Base-by-base conservation (phyloP, 2,329 filamentous ascomycete species). In the Cryphonectria radicalis region DNA sequence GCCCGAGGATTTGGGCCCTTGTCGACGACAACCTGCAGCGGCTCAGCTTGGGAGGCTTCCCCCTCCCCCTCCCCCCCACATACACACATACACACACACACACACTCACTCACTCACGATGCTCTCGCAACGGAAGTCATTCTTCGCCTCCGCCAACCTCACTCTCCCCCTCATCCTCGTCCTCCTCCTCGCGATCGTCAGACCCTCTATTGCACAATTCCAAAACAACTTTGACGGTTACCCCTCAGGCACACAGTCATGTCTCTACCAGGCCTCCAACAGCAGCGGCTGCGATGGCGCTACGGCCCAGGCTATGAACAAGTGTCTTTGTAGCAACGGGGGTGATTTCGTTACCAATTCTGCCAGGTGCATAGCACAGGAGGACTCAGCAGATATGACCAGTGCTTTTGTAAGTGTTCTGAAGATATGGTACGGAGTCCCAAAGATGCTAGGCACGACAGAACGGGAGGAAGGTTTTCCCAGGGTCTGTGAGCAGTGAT, bases 251-350 rank as follows among this genome's bases (percentile, higher is more conserved):
- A 77, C 84, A 2, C 84, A 84, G 70, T 8, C 75, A 10, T 89
- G 87, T 71, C 78, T 88, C 1, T 77, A 81, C 73, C 64, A 79
- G 22, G 79, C 85, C 5, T 81, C 84, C 42, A 75, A 79, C 63
- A 43, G 71, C 28, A 82, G 82, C 22, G 74, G 77, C 5, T 89
- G 87, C 77, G 77, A 78, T 6, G 83, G 82, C 25, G 75, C 76
- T 28, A 81, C 81, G 0, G 79, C 81, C 3, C 62, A 75, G 0
- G 77, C 81, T 42, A 79, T 87, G 73, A 88, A 88, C 74, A 67
- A 76, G 2, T 89, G 87, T 68, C 80, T 88, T 1, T 89, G 87
- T 76, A 76, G 77, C 73, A 87, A 88, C 73, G 78, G 80, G 43
- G 83, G 83, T 69, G 79, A 83, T 73, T 89, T 88, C 76, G 79